phyloP scores from a whole-genome alignment of 495 filamentous ascomycete species.

The Penicillium paradoxum region DNA sequence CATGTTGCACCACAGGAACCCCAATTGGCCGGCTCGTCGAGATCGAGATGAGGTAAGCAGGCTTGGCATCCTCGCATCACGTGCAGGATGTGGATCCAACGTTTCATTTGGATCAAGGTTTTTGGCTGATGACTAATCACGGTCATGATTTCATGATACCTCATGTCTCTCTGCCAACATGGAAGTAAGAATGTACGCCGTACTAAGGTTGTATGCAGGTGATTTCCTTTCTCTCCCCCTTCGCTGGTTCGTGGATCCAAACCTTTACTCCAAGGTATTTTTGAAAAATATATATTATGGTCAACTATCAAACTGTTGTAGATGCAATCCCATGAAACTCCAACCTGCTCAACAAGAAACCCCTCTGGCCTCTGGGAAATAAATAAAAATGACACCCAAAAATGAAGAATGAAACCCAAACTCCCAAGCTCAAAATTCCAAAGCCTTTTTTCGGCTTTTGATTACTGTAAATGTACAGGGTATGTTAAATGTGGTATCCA shows the following conservation, averaged over 20 bases:
- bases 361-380: background rate
- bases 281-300: background rate
- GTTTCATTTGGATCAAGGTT: too few relatives aligned
- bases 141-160: too few relatives aligned
- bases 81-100: too few relatives aligned
- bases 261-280: background rate
- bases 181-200: too few relatives aligned
- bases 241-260: too few relatives aligned
- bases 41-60: too few relatives aligned
- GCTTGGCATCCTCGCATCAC: too few relatives aligned
- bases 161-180: too few relatives aligned
- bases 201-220: too few relatives aligned
- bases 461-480: constrained; percentile 17
- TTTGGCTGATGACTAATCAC: too few relatives aligned
- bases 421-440: constrained; percentile 1
- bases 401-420: background rate
- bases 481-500: constrained; percentile 10
- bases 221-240: too few relatives aligned
- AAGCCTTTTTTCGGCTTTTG: constrained; percentile 3
- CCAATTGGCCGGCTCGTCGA: too few relatives aligned
- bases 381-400: background rate
- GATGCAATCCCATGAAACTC: constrained; percentile 2
- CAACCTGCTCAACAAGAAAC: background rate
- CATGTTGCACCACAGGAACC: background rate
- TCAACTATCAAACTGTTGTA: background rate